phyloP scores from a whole-genome alignment of 345 rosid genomes.

The Euphorbia lathyris region DNA sequence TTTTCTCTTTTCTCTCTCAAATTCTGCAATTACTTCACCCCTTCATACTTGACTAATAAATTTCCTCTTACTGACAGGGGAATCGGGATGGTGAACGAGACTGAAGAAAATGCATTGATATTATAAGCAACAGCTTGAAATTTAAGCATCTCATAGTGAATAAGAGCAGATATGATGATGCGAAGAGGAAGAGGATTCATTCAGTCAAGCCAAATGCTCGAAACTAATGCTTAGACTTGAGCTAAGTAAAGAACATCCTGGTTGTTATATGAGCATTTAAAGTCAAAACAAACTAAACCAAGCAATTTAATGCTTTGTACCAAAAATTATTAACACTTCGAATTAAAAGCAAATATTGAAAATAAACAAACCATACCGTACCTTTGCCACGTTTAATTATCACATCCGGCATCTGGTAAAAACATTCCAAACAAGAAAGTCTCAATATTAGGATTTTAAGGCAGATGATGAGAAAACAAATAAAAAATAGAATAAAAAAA shows the following conservation, averaged over 20 bases:
- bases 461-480: background rate
- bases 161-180: background rate
- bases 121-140: background rate
- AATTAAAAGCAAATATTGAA: background rate
- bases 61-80: background rate
- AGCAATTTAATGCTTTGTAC: background rate
- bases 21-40: too few relatives aligned
- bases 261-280: too few relatives aligned
- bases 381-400: slow-evolving; percentile 64
- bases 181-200: background rate
- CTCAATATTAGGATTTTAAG: slow-evolving; percentile 7
- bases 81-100: background rate
- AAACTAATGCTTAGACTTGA: background rate
- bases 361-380: slow-evolving; percentile 23
- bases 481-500: background rate
- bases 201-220: background rate
- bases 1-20: too few relatives aligned
- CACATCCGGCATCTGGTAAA: slow-evolving; percentile 58
- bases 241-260: background rate
- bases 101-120: background rate
- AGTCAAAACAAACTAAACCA: too few relatives aligned
- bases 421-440: background rate
- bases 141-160: background rate
- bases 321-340: background rate
- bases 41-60: background rate